Percentiles rank a stretch among this genome's conserved stretches.
phyloP scores from a whole-genome alignment of 1,284 basidiomycete genomes.

The Trametes pubescens region DNA sequence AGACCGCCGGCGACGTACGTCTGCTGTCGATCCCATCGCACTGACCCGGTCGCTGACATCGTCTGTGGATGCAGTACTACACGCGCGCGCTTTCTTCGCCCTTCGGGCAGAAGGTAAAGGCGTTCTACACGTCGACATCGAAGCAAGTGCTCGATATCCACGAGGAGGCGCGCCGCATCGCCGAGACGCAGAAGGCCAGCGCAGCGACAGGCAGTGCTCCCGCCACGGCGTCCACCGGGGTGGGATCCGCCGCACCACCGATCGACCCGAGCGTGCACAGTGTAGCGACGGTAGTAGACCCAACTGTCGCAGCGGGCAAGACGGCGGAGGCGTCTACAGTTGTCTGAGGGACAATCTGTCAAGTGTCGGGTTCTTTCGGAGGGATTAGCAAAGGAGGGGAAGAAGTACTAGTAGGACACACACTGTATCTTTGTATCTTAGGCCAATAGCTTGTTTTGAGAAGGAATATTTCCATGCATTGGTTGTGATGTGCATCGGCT shows the following conservation, averaged over 20 bases:
- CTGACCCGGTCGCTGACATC: conserved; percentile 1
- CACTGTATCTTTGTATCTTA: conserved; percentile 1
- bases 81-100: conserved; percentile 76
- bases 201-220: conserved; percentile 28
- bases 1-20: conserved; percentile 72
- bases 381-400: neutral
- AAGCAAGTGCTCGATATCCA: conserved; percentile 89
- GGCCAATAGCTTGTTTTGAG: neutral
- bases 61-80: conserved; percentile 71
- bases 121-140: conserved; percentile 82
- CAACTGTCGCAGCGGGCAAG: conserved; percentile 30
- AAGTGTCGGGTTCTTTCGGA: neutral
- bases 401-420: neutral
- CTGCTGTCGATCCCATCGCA: no score
- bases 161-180: conserved; percentile 85
- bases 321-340: conserved; percentile 37
- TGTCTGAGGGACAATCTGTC: conserved; percentile 20
- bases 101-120: conserved; percentile 76
- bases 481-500: neutral
- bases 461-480: neutral
- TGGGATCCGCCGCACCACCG: conserved; percentile 33
- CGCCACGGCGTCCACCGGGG: conserved; percentile 29
- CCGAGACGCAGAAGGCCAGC: conserved; percentile 60
- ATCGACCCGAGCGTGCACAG: conserved; percentile 28
- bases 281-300: conserved; percentile 20